Base-by-base conservation (phyloP, 176 grass and related monocot species). In the Echinochloa phyllopogon region DNA sequence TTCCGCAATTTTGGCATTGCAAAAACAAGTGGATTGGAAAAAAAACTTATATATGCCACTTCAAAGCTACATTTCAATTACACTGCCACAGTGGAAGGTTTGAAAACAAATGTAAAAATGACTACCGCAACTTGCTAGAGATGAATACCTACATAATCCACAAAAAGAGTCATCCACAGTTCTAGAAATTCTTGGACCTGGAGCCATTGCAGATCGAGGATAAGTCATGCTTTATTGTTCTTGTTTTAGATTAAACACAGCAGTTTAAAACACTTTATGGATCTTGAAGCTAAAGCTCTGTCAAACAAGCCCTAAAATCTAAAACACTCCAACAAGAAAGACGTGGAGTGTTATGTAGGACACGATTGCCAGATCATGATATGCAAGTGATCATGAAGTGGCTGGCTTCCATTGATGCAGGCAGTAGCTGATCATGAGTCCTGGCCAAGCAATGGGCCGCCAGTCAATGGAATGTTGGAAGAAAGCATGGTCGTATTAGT, bases 1-100 rank as follows among this genome's bases (percentile, higher is more conserved):
- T 58, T 85, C 39, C n/a, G 74, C 17, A 66, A 25, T 40, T 58
- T 44, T 27, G 33, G 6, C 17, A 51, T 49, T 65, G 4, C 60
- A 38, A 87, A 82, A 82, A 27, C 14, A 27, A 82, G 51, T 52
- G 79, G 10, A 65, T 77, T 64, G 15, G 36, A 63, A 9, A 39
- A 38, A 21, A 60, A 29, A 6, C 4, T 43, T 68, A 49, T 38
- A 15, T 10, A 45, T 56, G 37, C 38, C 14, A 69, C 18, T 81
- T 27, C 47, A 55, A 69, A 68, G 20, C 37, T 70, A 42, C 29
- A n/a, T 57, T 18, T 43, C 39, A 58, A 69, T 70, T 17, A 69
- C 51, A 70, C 5, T 20, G 10, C 6, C 63, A 71, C 8, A 42
- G 5, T 2, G 0, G 17, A 81, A 17, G 36, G 53, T 74, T 37